These are phyloP conservation scores for Brasilioporus rufonigricans DNA, from an alignment of 768 basidiomycete genomes.

Conservation along the genomic window DNA sequence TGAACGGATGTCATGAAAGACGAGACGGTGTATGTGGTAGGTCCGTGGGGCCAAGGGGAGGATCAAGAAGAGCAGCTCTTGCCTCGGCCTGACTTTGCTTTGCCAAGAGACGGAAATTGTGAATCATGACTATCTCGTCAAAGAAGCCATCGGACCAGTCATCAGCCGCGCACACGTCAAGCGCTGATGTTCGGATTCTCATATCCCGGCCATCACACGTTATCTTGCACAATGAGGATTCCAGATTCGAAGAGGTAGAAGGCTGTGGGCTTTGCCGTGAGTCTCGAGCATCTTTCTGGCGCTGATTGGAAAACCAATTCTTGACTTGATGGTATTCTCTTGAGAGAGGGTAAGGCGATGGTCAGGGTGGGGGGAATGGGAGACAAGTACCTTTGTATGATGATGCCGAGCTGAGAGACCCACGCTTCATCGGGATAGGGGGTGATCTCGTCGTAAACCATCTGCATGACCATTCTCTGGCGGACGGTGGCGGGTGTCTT, in stretches of 20 bases:
- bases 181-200: constrained; percentile 47
- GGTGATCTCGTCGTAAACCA: constrained; percentile 65
- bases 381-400: constrained; percentile 48
- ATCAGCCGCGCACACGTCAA: constrained; percentile 40
- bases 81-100: constrained; percentile 38
- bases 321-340: constrained; percentile 61
- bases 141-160: constrained; percentile 64
- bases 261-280: constrained; percentile 35
- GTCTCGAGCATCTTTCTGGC: constrained; percentile 45
- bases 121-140: constrained; percentile 59
- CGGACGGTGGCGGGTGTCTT: constrained; percentile 51
- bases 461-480: constrained; percentile 57
- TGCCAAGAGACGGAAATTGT: constrained; percentile 44
- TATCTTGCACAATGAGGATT: constrained; percentile 35
- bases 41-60: constrained; percentile 26
- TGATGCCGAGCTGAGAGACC: constrained; percentile 56
- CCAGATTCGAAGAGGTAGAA: constrained; percentile 32
- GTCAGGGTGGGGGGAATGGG: neutral
- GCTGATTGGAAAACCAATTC: constrained; percentile 68
- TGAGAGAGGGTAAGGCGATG: constrained; percentile 7
- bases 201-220: constrained; percentile 39
- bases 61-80: constrained; percentile 26
- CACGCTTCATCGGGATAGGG: constrained; percentile 63
- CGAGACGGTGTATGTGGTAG: constrained; percentile 16
- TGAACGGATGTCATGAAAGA: constrained; percentile 26